Evolutionary conservation across 192 early-diverging fungal species (phyloP), one percentile per base, ranked within the genome.

Genomic region (Polychytrium aggregatum): DNA sequence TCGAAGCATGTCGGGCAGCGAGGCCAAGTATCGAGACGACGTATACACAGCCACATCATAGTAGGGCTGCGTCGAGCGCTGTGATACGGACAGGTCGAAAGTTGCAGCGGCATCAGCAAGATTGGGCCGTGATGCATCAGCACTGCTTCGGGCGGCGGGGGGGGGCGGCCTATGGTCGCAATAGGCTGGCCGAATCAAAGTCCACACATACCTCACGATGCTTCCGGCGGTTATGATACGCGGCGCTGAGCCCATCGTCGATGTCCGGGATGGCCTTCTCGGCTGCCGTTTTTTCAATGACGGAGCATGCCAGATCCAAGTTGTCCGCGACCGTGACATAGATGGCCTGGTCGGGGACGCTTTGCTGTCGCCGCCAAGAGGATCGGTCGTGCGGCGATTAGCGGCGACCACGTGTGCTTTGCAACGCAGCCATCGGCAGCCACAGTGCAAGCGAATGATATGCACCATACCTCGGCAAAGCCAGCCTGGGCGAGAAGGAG

Each of bases 241-340:
- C 70, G 5, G 73, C 50, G 10, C 66, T 63, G 41, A 98, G 68
- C n/a, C 70, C 58, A 41, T 90, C 82, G 63, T 94, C 90, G 37
- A 98, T 92, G 52, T 95, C 90, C n/a, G 83, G 71, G n/a, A 87
- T 70, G 1, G 91, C 87, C 48, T 93, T 93, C 58, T 95, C 90
- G 54, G 88, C 88, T 1, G 96, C 92, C 22, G 90, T 85, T 57
- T 91, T 89, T 61, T 98, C 92, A 46, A 95, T 86, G 25, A 98
- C 80, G 0, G 89, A 82, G 59, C 91, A 95, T 10, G 86, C 90
- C 27, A 95, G 69, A 37, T 98, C 96, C 44, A 97, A 59, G 57
- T 98, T 98, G 57, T 97, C 92, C 4, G 81, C 70, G 10, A 93
- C 89, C 25, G 89, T 78, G 37, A 88, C 71, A 29, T 84, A 68